Evolutionary conservation across 73 alveolate genomes (phyloP).

Genomic region (Breviolum minutum): DNA sequence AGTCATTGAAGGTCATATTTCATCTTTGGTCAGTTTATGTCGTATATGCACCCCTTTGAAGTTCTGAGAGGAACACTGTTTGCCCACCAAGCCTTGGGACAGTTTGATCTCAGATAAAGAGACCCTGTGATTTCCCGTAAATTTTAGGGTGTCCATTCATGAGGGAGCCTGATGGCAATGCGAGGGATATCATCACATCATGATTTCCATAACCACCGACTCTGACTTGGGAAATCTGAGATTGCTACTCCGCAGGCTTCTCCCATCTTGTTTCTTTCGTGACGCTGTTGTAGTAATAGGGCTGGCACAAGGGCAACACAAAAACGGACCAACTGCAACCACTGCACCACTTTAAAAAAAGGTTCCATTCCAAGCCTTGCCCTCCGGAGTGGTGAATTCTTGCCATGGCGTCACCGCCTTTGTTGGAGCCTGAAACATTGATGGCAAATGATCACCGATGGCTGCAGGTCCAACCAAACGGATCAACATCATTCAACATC

Average conservation of each 20-base stretch:
- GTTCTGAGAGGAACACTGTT: not conserved
- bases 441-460: not conserved
- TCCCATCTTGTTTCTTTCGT: slow-evolving; percentile 94
- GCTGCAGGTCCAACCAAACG: not conserved
- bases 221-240: not conserved
- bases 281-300: slow-evolving; percentile 95
- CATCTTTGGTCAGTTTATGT: not conserved
- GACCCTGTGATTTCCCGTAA: no score
- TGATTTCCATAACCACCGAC: not conserved
- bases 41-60: not conserved
- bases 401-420: slow-evolving; percentile 95
- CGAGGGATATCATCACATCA: not conserved
- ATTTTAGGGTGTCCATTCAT: not conserved
- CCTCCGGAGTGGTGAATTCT: slow-evolving; percentile 93
- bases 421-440: slow-evolving; percentile 63
- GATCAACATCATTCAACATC: not conserved
- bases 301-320: slow-evolving; percentile 19
- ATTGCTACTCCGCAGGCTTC: slow-evolving; percentile 72
- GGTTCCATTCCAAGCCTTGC: slow-evolving; percentile 27
- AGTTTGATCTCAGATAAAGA: no score
- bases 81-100: slow-evolving; percentile 55
- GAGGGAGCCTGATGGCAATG: not conserved
- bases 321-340: not conserved
- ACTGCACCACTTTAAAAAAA: not conserved
- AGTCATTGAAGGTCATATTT: not conserved